Percentiles rank a stretch among this genome's conserved stretches.
phyloP scores from a whole-genome alignment of 2,329 filamentous ascomycete genomes.

The Cadophora malorum region DNA sequence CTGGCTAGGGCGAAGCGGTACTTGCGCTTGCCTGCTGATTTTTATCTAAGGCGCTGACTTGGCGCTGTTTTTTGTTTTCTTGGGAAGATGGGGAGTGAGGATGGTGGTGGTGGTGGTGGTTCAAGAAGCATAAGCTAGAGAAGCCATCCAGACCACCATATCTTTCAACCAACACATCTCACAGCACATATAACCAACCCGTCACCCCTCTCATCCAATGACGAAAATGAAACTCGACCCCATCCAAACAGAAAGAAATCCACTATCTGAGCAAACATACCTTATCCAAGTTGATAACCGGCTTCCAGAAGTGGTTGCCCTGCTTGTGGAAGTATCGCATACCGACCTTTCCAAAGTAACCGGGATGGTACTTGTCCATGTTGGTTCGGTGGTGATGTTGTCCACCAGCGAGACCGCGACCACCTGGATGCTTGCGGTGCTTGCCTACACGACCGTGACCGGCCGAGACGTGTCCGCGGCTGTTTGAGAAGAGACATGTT shows the following conservation, averaged over 20 bases:
- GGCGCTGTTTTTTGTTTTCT: not conserved
- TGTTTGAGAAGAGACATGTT: conserved; percentile 49
- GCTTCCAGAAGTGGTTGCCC: conserved; percentile 97
- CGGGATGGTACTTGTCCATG: conserved; percentile 91
- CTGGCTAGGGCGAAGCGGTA: conserved; percentile 18
- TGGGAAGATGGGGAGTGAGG: not conserved
- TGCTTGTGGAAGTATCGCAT: conserved; percentile 98
- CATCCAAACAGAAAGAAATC: not conserved
- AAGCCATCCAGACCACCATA: not conserved
- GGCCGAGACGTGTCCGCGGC: conserved; percentile 97
- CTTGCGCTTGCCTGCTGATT: conserved; percentile 18
- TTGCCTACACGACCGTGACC: conserved; percentile 98
- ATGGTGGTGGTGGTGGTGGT: not conserved
- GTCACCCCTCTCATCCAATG: not conserved
- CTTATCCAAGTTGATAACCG: conserved; percentile 98
- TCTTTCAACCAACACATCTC: not conserved
- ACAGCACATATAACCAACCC: not conserved
- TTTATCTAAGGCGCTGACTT: conserved; percentile 4
- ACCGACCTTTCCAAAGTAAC: conserved; percentile 99
- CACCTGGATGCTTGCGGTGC: conserved; percentile 91
- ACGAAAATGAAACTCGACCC: not conserved
- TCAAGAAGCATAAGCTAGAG: too few species aligned
- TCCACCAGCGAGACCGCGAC: conserved; percentile 93
- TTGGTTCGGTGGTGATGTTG: conserved; percentile 98
- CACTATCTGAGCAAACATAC: too few species aligned